Evolutionary conservation across 345 rosid genomes (phyloP), one percentile per base, ranked within the genome.

Genomic region (Brassica rapa): DNA sequence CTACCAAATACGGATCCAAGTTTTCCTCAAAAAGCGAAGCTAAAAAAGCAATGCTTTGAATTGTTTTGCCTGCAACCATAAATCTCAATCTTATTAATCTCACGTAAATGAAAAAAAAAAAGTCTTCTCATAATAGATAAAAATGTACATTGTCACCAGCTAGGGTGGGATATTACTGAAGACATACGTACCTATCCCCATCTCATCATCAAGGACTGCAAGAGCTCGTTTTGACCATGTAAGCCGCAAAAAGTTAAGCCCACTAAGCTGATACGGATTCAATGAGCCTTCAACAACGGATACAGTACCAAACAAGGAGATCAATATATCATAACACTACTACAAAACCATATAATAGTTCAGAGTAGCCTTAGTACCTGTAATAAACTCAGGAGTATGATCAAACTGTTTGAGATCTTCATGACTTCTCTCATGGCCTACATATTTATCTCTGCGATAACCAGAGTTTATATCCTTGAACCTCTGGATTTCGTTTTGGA

Each of bases 191-290:
- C 98, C 98, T 68, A 92, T 88, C 19, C 98, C 98, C 97, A 91
- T 92, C 74, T 94, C 97, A 86, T 92, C 98, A 27, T 94, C 97
- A 77, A 94, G 94, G 74, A 92, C 90, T 33, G 91, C 98, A 86
- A 91, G 90, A 6, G 97, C 91, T 60, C 84, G 88, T 68, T 89
- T 89, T 57, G 91, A 89, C 93, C 96, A 92, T 19, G 98, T 89
- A 70, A 81, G 91, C 55, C 91, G 86, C 71, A 94, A 72, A 85
- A 91, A 92, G 77, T 92, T 94, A 72, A 94, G 84, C 30, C 98
- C 97, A 82, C 91, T 94, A 64, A 92, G 87, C 78, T 94, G 98
- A 83, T 92, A 92, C 0, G 89, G 90, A 81, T 94, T 94, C 69
- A 94, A 71, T 9, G 90, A 83, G 41, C 98, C 98, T 53, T 83